These are phyloP conservation scores for Sporothrix variecibatus DNA, from an alignment of 2,329 filamentous ascomycete genomes.

Conservation along the genomic window DNA sequence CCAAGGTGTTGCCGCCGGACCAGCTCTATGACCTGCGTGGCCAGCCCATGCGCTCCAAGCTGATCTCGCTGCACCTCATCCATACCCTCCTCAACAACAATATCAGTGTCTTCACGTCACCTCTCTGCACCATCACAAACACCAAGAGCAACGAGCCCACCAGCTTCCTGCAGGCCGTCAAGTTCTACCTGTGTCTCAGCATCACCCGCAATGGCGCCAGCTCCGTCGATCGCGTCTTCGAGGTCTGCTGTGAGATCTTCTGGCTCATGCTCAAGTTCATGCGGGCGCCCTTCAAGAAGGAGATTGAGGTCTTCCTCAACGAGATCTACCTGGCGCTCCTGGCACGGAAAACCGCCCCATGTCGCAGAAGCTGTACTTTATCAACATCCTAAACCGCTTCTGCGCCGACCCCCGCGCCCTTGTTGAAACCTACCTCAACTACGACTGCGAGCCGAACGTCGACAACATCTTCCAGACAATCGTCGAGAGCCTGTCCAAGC, in stretches of 20 bases:
- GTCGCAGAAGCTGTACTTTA: slow-evolving; percentile 90
- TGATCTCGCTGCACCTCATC: slow-evolving; percentile 92
- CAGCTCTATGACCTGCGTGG: slow-evolving; percentile 91
- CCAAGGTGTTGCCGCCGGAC: slow-evolving; percentile 84
- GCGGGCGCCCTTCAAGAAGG: slow-evolving; percentile 95
- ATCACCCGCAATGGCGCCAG: slow-evolving; percentile 94
- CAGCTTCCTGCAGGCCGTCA: slow-evolving; percentile 89
- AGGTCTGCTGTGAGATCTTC: slow-evolving; percentile 95
- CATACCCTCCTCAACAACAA: slow-evolving; percentile 96
- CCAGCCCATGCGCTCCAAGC: slow-evolving; percentile 95
- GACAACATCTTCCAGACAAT: slow-evolving; percentile 97
- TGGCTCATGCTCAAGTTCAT: slow-evolving; percentile 96
- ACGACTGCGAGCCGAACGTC: slow-evolving; percentile 92
- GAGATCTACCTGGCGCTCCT: slow-evolving; percentile 94
- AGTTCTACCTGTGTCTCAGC: slow-evolving; percentile 94
- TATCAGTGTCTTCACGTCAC: slow-evolving; percentile 85
- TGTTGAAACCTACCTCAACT: slow-evolving; percentile 96
- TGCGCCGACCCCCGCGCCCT: slow-evolving; percentile 83
- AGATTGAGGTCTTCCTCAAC: slow-evolving; percentile 96
- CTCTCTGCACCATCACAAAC: slow-evolving; percentile 87
- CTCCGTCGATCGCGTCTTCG: slow-evolving; percentile 87
- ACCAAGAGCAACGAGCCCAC: slow-evolving; percentile 87
- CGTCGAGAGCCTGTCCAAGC: slow-evolving; percentile 88
- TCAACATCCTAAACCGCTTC: slow-evolving; percentile 80
- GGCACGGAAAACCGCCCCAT: slow-evolving; percentile 79